These are phyloP conservation scores for Rosa multiflora DNA, from an alignment of 306 rosid genomes.

Conservation along the genomic window DNA sequence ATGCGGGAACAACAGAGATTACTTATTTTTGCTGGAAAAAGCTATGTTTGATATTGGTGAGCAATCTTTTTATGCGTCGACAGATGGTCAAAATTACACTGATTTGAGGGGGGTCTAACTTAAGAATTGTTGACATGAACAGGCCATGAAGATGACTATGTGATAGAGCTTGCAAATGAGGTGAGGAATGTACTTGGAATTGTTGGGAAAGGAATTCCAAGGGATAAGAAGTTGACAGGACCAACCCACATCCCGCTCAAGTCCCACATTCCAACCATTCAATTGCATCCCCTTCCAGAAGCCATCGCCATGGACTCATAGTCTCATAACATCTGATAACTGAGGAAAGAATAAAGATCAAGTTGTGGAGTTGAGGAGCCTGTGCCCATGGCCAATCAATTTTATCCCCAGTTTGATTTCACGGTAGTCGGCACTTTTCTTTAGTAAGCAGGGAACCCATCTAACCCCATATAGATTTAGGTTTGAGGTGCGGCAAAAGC, in stretches of 20 bases:
- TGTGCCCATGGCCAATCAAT: slow-evolving; percentile 24
- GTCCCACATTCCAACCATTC: slow-evolving; percentile 53
- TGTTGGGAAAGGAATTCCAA: slow-evolving; percentile 36
- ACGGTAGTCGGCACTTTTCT: background rate
- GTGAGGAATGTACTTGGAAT: slow-evolving; percentile 79
- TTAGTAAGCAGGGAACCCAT: background rate
- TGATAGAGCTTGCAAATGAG: slow-evolving; percentile 89
- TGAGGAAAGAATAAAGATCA: slow-evolving; percentile 17
- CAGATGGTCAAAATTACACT: background rate
- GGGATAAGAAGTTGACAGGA: slow-evolving; percentile 51
- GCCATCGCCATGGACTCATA: slow-evolving; percentile 71
- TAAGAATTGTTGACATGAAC: slow-evolving; percentile 12
- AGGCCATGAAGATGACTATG: slow-evolving; percentile 83
- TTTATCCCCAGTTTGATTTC: background rate
- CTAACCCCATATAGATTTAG: background rate
- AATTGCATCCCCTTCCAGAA: slow-evolving; percentile 65
- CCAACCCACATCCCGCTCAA: slow-evolving; percentile 51
- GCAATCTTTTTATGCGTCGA: slow-evolving; percentile 16
- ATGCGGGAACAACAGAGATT: slow-evolving; percentile 91
- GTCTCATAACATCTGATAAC: slow-evolving; percentile 40
- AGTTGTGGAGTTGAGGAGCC: slow-evolving; percentile 7
- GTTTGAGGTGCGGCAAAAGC: background rate
- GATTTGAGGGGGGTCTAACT: background rate
- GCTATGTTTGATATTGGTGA: slow-evolving; percentile 85
- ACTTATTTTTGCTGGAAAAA: slow-evolving; percentile 74